Percentiles rank a stretch among this genome's conserved stretches.
These are phyloP conservation scores for Bothriochloa decipiens DNA, from an alignment of 176 grass and related monocot genomes.

Conservation along the genomic window DNA sequence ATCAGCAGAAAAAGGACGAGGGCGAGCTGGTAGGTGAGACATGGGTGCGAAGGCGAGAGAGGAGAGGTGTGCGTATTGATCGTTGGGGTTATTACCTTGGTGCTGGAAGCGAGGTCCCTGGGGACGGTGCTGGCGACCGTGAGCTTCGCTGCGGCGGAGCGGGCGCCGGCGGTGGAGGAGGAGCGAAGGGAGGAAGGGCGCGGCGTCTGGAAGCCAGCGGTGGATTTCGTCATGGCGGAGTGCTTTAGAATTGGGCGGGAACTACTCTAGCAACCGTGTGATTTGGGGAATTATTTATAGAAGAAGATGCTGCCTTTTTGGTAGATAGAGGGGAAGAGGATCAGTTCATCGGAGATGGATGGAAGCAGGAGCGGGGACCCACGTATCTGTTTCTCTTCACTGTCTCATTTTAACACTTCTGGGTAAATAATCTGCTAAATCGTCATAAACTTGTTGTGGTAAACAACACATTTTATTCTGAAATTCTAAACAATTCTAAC, in stretches of 20 bases:
- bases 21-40: background rate
- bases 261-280: background rate
- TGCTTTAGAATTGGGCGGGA: background rate
- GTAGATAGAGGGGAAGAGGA: no score
- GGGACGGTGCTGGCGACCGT: background rate
- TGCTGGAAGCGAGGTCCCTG: background rate
- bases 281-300: background rate
- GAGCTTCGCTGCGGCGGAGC: slow-evolving; percentile 4
- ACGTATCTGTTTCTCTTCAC: no score
- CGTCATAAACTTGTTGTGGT: no score
- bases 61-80: background rate
- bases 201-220: slow-evolving; percentile 23
- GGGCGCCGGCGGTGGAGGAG: background rate
- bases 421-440: no score
- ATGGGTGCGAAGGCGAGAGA: background rate
- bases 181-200: slow-evolving; percentile 35
- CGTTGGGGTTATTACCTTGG: slow-evolving; percentile 20
- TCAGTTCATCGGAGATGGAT: no score
- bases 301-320: no score
- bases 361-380: no score
- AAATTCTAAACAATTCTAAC: no score
- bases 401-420: no score
- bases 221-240: slow-evolving; percentile 45
- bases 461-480: no score
- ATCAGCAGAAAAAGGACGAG: background rate